Conservation (phyloP, 2,329 filamentous ascomycete species). For the Stachybotrys chlorohalonatus region DNA sequence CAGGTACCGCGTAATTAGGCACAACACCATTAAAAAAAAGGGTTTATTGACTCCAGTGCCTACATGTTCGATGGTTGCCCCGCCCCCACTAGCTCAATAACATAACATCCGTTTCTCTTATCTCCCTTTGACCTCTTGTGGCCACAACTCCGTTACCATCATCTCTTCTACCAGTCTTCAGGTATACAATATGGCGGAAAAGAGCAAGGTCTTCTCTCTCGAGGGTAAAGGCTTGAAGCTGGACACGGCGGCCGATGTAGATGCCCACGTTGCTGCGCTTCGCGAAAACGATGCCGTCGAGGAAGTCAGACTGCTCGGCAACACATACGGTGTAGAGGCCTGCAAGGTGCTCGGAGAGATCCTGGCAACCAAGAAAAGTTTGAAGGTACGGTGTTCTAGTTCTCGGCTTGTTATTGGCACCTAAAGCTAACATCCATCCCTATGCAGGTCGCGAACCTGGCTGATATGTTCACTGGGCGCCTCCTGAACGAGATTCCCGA, state of each 20-base stretch:
- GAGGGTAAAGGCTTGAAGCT: conserved; percentile 91
- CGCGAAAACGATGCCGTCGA: conserved; percentile 65
- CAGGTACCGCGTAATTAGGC: neutral
- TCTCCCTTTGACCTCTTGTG: neutral
- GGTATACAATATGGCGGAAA: conserved; percentile 17
- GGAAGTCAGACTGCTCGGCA: conserved; percentile 79
- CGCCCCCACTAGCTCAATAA: neutral
- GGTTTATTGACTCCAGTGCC: neutral
- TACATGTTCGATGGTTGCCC: neutral
- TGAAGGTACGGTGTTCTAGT: conserved; percentile 44
- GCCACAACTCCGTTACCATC: neutral
- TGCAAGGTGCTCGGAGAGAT: conserved; percentile 79
- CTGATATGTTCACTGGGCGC: conserved; percentile 95
- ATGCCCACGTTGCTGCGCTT: conserved; percentile 71
- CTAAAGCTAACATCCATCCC: neutral
- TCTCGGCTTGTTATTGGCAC: conserved; percentile 1
- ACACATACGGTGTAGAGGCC: conserved; percentile 85
- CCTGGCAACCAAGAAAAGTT: conserved; percentile 71
- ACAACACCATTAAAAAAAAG: neutral
- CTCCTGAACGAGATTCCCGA: conserved; percentile 89
- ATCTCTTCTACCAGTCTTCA: neutral
- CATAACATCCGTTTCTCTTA: neutral
- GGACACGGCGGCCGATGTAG: conserved; percentile 77
- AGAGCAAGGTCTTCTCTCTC: conserved; percentile 69
- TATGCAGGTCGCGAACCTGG: conserved; percentile 68